Conservation (phyloP, 768 basidiomycete species). For the Sarcodon aspratus region DNA sequence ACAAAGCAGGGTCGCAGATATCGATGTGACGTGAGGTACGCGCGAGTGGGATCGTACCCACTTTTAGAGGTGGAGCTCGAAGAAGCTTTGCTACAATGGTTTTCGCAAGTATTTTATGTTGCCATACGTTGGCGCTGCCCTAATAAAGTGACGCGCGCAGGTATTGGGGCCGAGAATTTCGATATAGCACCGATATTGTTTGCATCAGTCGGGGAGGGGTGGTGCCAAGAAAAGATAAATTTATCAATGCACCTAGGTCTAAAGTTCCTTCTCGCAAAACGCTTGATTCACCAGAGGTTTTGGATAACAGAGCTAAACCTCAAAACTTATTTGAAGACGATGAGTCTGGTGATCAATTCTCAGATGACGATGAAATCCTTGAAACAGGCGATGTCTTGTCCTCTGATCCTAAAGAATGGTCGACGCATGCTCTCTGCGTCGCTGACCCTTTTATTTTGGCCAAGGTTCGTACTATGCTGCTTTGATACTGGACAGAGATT, state of each 20-base stretch:
- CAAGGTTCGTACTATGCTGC: not conserved
- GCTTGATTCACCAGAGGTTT: not conserved
- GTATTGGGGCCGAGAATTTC: constrained; percentile 32
- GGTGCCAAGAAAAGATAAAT: constrained; percentile 9
- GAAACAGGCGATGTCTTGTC: not conserved
- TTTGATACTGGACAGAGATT: not conserved
- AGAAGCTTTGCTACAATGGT: not conserved
- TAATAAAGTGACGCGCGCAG: constrained; percentile 15
- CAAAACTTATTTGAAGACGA: not conserved
- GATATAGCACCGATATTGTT: constrained; percentile 19
- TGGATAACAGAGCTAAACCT: no score
- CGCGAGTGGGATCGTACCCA: not conserved
- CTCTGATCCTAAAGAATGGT: not conserved
- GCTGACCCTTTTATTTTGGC: constrained; percentile 2
- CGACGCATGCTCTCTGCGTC: not conserved
- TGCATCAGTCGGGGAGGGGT: constrained; percentile 32
- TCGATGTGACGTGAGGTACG: constrained; percentile 22
- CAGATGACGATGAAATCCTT: not conserved
- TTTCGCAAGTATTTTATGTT: not conserved
- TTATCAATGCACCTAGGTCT: not conserved
- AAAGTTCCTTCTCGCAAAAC: not conserved
- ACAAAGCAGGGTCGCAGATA: not conserved
- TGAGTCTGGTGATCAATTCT: not conserved
- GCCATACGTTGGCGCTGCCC: not conserved
- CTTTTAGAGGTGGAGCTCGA: not conserved